Conservation (phyloP, 768 basidiomycete species). For the Xanthoconium purpureum region DNA sequence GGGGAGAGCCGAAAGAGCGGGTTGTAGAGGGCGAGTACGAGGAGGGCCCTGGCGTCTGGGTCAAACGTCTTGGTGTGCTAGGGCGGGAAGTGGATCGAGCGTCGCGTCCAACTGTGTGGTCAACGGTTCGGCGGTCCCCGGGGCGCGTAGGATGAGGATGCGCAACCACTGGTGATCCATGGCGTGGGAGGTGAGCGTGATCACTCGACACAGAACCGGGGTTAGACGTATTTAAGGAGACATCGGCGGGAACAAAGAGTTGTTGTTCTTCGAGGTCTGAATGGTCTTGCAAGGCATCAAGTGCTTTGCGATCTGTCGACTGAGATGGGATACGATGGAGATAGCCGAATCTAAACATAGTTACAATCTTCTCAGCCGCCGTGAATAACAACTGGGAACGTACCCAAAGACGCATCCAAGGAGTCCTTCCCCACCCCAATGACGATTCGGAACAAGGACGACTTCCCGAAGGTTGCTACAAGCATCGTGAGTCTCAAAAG, state of each 20-base stretch:
- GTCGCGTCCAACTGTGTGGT: slow-evolving; percentile 14
- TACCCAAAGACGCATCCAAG: slow-evolving; percentile 96
- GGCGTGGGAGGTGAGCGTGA: slow-evolving; percentile 6
- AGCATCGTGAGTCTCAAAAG: slow-evolving; percentile 5
- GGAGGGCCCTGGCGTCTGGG: slow-evolving; percentile 26
- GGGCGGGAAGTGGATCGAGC: slow-evolving; percentile 25
- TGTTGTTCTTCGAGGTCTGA: slow-evolving; percentile 60
- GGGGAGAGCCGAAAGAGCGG: slow-evolving; percentile 36
- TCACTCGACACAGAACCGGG: slow-evolving; percentile 7
- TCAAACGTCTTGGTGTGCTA: slow-evolving; percentile 26
- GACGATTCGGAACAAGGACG: slow-evolving; percentile 90
- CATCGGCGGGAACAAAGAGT: slow-evolving; percentile 73
- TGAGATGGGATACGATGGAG: slow-evolving; percentile 91
- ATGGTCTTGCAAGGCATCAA: slow-evolving; percentile 50
- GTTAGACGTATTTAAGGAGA: slow-evolving; percentile 16
- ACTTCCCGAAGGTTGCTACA: slow-evolving; percentile 86
- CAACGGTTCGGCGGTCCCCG: slow-evolving; percentile 18
- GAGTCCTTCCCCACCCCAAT: slow-evolving; percentile 96
- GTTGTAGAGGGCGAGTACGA: slow-evolving; percentile 32
- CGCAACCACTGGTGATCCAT: slow-evolving; percentile 18
- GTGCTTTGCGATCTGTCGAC: slow-evolving; percentile 55
- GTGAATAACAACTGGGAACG: slow-evolving; percentile 25
- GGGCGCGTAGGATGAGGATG: slow-evolving; percentile 31
- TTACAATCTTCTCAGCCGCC: slow-evolving; percentile 2
- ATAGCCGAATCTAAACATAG: slow-evolving; percentile 67